Evolutionary conservation across 495 filamentous ascomycete genomes (phyloP).

Genomic region (Amniculicola lignicola): DNA sequence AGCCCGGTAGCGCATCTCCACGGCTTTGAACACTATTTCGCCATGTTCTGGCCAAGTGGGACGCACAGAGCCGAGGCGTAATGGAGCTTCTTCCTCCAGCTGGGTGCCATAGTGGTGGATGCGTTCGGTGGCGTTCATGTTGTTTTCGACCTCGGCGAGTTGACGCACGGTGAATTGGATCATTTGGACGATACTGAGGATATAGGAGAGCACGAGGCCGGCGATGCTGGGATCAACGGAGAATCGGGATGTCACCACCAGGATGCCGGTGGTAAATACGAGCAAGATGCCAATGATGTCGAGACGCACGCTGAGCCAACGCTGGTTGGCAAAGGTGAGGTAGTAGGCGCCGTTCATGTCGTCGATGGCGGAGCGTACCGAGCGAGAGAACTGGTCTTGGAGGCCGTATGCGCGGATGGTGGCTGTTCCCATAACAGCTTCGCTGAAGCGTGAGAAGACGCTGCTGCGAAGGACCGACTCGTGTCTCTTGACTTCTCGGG

Average conservation of each 20-base stretch:
- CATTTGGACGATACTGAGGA: conserved; percentile 92
- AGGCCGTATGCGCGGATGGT: conserved; percentile 88
- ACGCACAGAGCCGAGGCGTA: conserved; percentile 64
- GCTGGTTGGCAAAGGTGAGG: conserved; percentile 88
- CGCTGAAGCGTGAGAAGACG: conserved; percentile 89
- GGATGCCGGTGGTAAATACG: conserved; percentile 81
- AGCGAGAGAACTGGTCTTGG: conserved; percentile 64
- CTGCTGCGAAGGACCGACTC: conserved; percentile 81
- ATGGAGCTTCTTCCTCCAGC: conserved; percentile 83
- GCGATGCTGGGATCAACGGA: conserved; percentile 76
- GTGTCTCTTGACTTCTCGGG: conserved; percentile 89
- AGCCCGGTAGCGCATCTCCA: conserved; percentile 85
- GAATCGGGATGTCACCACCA: conserved; percentile 94
- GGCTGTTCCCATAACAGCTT: conserved; percentile 77
- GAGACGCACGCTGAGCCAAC: conserved; percentile 82
- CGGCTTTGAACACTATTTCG: conserved; percentile 77
- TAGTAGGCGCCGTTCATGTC: conserved; percentile 93
- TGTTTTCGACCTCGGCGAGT: conserved; percentile 93
- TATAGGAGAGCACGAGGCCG: conserved; percentile 87
- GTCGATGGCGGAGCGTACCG: conserved; percentile 70
- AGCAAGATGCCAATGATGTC: conserved; percentile 78
- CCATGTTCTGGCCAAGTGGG: conserved; percentile 78
- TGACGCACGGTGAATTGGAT: conserved; percentile 93
- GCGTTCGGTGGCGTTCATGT: conserved; percentile 94
- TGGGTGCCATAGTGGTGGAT: conserved; percentile 86